Evolutionary conservation across 2,329 filamentous ascomycete genomes (phyloP).

Genomic region (Colletotrichum costaricense): DNA sequence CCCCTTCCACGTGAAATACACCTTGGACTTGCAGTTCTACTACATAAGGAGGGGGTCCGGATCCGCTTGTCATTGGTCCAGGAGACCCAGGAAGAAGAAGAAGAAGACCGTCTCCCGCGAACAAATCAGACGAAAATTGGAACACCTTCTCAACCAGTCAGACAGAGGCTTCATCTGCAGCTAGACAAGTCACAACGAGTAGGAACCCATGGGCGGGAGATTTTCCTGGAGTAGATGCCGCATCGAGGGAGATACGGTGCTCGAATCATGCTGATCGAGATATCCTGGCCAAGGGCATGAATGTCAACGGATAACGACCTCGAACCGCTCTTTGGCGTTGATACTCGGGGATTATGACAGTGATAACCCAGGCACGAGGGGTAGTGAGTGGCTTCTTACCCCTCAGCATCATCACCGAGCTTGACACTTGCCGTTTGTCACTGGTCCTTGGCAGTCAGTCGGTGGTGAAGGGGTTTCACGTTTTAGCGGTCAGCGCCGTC

Average conservation of each 20-base stretch:
- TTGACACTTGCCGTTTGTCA: conserved; percentile 1
- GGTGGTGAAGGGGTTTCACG: conserved; percentile 33
- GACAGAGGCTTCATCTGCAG: conserved; percentile 23
- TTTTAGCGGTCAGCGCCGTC: conserved; percentile 34
- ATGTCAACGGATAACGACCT: background rate
- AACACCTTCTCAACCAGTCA: conserved; percentile 16
- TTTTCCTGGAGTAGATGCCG: conserved; percentile 4
- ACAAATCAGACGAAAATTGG: conserved; percentile 34
- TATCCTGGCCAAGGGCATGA: conserved; percentile 23
- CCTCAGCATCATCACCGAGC: conserved; percentile 10
- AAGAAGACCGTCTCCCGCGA: conserved; percentile 22
- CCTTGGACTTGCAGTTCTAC: background rate
- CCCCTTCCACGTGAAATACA: conserved; percentile 24
- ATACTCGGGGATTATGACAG: background rate
- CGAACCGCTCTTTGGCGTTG: background rate
- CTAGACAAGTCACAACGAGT: conserved; percentile 2
- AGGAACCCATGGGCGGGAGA: conserved; percentile 5
- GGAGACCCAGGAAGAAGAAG: conserved; percentile 4
- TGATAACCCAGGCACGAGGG: background rate
- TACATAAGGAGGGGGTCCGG: background rate
- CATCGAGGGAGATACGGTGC: conserved; percentile 14
- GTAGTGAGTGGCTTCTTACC: background rate
- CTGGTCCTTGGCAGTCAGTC: conserved; percentile 26
- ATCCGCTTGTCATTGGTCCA: conserved; percentile 10
- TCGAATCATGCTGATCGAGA: conserved; percentile 26